Evolutionary conservation across 108 stramenopile species (phyloP), one percentile per base, ranked within the genome.

Genomic region (Epithemia pelagica): DNA sequence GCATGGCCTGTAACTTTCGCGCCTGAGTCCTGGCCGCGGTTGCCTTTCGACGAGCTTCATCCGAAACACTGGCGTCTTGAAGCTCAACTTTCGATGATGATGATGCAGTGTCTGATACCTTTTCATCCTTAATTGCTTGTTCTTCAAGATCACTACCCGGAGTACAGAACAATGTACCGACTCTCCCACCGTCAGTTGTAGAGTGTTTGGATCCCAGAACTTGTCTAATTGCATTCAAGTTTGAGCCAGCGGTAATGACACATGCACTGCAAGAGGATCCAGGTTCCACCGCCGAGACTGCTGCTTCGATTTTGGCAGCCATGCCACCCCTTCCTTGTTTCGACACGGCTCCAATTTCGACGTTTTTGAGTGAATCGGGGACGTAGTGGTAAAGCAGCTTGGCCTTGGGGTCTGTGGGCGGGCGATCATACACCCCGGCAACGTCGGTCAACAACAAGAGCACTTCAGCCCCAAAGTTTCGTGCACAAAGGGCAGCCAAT

Each of bases 381-480:
- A 80, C 67, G 64, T 82, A 58, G 10, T 66, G 53, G 67, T 78
- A 93, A n/a, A 94, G 61, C 58, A 89, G 57, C 77, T 86, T 89
- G 2, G 97, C 90, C 23, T 81, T 88, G 7, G 77, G 57, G 21
- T 89, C 88, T 2, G 67, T 74, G 0, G 97, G 97, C 20, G 93
- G 91, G 53, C 76, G 87, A 62, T 96, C 93, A 76, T 81, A 98
- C 0, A 98, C 95, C 15, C 96, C 97, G 29, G 93, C 84, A 1
- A 98, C 97, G 69, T 98, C 97, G 0, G 97, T 98, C 58, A 98
- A 76, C 54, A 98, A 57, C 28, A 98, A 66, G 32, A 94, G 74
- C 10, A 95, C 84, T 69, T 93, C 87, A 8, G 94, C 95, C 29
- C 63, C 82, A 72, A 96, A 94, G 68, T 61, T 78, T 58, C 89